Evolutionary conservation across 768 basidiomycete genomes (phyloP).

Genomic region (Leccinellum luteum): DNA sequence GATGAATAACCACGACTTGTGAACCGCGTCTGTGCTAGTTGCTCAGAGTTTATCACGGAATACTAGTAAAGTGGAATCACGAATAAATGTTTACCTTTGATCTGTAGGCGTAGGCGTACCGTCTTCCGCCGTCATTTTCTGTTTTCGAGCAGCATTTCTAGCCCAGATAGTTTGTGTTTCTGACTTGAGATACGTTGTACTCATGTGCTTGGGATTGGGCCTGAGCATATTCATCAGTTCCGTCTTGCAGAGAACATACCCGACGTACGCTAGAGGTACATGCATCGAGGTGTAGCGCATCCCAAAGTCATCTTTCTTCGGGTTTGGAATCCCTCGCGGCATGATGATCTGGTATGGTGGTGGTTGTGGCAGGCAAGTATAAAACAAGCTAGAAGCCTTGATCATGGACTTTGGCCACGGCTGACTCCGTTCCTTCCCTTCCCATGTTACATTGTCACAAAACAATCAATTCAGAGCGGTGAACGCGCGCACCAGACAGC

Average conservation of each 20-base stretch:
- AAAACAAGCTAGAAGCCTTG: too few relatives aligned
- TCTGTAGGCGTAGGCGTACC: constrained; percentile 38
- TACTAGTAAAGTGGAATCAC: constrained; percentile 3
- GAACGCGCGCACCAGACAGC: too few relatives aligned
- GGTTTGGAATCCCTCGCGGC: constrained; percentile 83
- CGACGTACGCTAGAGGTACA: constrained; percentile 69
- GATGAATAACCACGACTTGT: constrained; percentile 76
- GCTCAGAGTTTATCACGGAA: constrained; percentile 28
- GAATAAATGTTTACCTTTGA: constrained; percentile 40
- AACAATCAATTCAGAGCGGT: too few relatives aligned
- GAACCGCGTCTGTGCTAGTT: constrained; percentile 60
- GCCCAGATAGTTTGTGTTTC: constrained; percentile 75
- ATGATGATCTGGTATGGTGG: constrained; percentile 35
- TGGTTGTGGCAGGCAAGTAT: background rate
- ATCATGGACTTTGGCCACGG: background rate
- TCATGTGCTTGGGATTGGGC: constrained; percentile 77
- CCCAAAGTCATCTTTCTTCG: constrained; percentile 77
- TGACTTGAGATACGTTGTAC: constrained; percentile 73
- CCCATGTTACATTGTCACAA: too few relatives aligned
- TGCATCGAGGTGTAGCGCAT: constrained; percentile 79
- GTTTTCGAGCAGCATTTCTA: constrained; percentile 57
- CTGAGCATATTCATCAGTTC: constrained; percentile 35
- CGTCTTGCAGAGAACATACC: constrained; percentile 1
- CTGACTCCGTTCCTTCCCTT: too few relatives aligned
- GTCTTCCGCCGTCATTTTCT: constrained; percentile 42